Evolutionary conservation across 495 filamentous ascomycete genomes (phyloP).

Genomic region (Tuber indicum): DNA sequence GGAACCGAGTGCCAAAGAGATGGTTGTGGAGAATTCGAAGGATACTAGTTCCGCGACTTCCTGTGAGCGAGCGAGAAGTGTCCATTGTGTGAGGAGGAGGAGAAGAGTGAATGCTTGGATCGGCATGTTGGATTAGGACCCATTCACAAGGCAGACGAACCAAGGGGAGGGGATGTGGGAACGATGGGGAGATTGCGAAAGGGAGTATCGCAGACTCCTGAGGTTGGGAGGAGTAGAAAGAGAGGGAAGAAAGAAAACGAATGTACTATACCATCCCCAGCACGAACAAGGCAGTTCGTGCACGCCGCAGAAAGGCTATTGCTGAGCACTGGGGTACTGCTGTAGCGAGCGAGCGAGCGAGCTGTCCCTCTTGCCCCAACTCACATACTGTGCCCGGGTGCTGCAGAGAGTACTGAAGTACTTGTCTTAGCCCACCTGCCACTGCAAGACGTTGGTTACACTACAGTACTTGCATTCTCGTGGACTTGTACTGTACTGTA

Average conservation of each 20-base stretch:
- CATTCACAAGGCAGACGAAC: neutral
- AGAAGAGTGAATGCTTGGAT: neutral
- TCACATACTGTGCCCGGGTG: neutral
- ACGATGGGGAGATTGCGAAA: neutral
- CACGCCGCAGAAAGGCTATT: neutral
- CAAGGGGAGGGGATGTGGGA: neutral
- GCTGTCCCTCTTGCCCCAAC: neutral
- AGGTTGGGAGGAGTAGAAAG: neutral
- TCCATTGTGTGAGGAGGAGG: neutral
- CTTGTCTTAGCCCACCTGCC: neutral
- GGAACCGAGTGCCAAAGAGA: constrained; percentile 11
- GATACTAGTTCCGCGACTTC: neutral
- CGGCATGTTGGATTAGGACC: neutral
- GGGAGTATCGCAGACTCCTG: neutral
- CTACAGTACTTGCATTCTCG: neutral
- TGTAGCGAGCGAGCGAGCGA: neutral
- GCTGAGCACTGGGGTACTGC: neutral
- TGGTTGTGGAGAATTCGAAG: neutral
- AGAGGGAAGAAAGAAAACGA: neutral
- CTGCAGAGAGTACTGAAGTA: neutral
- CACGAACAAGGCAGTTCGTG: neutral
- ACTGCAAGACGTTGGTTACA: neutral
- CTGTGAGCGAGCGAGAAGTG: neutral
- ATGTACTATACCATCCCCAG: neutral
- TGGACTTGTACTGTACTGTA: too few species aligned